These are phyloP conservation scores for Diaporthe destruens DNA, from an alignment of 2,329 filamentous ascomycete species.

Conservation along the genomic window DNA sequence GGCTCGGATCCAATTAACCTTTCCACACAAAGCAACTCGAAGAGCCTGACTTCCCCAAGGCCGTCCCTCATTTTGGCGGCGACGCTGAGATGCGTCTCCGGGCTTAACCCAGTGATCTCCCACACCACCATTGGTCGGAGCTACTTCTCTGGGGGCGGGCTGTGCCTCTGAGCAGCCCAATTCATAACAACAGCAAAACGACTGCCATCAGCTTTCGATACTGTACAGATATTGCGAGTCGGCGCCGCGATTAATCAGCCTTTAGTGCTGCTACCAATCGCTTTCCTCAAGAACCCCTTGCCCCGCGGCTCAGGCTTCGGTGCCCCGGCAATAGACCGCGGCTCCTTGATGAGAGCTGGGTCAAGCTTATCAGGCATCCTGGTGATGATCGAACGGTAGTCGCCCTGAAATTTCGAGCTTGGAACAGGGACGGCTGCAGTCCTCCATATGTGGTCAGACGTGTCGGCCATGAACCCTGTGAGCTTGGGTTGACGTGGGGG, in stretches of 20 bases:
- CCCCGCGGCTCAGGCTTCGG: conserved; percentile 71
- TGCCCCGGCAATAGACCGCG: conserved; percentile 89
- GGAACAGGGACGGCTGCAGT: conserved; percentile 72
- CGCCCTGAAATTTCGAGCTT: conserved; percentile 72
- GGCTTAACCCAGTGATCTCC: background rate
- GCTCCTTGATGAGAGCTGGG: conserved; percentile 89
- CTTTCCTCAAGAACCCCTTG: conserved; percentile 66
- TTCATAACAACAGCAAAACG: background rate
- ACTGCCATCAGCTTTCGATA: background rate
- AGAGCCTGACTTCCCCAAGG: background rate
- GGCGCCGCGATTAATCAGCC: background rate
- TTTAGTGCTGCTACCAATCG: conserved; percentile 54
- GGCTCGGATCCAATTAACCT: conserved; percentile 38
- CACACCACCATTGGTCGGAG: background rate
- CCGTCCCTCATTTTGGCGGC: background rate
- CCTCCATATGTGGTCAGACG: conserved; percentile 83
- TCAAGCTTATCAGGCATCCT: conserved; percentile 87
- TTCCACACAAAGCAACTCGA: conserved; percentile 18
- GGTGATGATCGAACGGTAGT: conserved; percentile 72
- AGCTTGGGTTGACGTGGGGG: conserved; percentile 55
- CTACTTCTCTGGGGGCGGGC: background rate
- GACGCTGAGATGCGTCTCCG: background rate
- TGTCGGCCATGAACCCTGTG: conserved; percentile 77
- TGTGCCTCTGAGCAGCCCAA: background rate
- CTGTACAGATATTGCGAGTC: background rate